Evolutionary conservation across 23 red algal species (phyloP), one percentile per base, ranked within the genome.

Genomic region (Gracilaria vermiculophylla): DNA sequence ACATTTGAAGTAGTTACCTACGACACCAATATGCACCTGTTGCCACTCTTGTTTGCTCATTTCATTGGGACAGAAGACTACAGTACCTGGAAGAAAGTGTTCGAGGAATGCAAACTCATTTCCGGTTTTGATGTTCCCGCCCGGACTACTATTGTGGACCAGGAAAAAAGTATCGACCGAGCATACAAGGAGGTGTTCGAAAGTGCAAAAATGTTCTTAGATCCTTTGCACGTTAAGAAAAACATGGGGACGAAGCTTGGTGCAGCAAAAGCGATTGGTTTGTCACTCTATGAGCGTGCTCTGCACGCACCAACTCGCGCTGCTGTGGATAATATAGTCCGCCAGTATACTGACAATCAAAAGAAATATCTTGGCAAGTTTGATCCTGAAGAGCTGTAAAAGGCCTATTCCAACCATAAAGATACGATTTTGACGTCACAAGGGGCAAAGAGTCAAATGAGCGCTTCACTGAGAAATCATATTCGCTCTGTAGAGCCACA

Each of bases 1-100:
- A 65, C 78, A 47, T 82, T 82, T 65, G 58, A 82, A 23, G 78
- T 82, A 10, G 78, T 82, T 15, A 82, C 78, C 5, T 82, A 82
- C 27, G 78, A 82, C 40, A 65, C 78, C 1, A 82, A 82, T 21
- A 64, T 65, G 54, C 78, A 82, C 33, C 54, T 82, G 21, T 39
- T 82, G 34, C 78, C 78, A 39, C 54, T 82, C 1, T 40, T 82
- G 31, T 82, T 82, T 20, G 78, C 78, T 0, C 78, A 82, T 39
- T 82, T 82, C 19, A 39, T 82, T 47, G 78, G 78, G 1, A 6
- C 78, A 13, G 78, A 82, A 23, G 10, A 39, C 33, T 39, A 82
- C 31, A 33, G 33, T 0, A 65, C 16, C 53, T 82, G 78, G 78
- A 64, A 65, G 35, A 82, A 12, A 2, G 78, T 82, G 42, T 82